Conservation (phyloP, 352 stramenopile genomes). For the Phytophthora lateralis region DNA sequence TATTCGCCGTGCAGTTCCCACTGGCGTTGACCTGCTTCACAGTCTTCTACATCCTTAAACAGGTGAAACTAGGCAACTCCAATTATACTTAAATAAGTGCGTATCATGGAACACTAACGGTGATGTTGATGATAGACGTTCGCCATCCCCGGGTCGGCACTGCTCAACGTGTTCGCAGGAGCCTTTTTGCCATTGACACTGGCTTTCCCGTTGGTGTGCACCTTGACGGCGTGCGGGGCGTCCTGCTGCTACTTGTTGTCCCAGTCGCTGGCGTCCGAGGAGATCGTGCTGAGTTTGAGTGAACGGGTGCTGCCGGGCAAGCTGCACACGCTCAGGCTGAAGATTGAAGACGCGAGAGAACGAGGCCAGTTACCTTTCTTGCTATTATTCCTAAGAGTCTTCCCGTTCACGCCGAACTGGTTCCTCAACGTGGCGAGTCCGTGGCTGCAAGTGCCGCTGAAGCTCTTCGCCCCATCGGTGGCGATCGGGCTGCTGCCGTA, state of each 20-base stretch:
- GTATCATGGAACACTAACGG: slow-evolving; percentile 3
- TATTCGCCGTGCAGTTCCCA: slow-evolving; percentile 64
- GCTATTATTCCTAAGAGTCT: slow-evolving; percentile 79
- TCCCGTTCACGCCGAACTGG: slow-evolving; percentile 88
- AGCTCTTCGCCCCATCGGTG: slow-evolving; percentile 68
- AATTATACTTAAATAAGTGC: slow-evolving; percentile 18
- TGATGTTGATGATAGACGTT: slow-evolving; percentile 58
- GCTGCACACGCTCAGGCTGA: slow-evolving; percentile 47
- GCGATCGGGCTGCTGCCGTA: slow-evolving; percentile 79
- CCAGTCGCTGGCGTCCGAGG: slow-evolving; percentile 59
- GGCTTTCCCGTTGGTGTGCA: slow-evolving; percentile 71
- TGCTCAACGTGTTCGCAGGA: slow-evolving; percentile 81
- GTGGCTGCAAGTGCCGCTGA: slow-evolving; percentile 74
- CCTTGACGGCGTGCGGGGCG: slow-evolving; percentile 69
- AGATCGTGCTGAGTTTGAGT: slow-evolving; percentile 61
- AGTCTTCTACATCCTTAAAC: slow-evolving; percentile 82
- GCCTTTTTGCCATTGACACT: slow-evolving; percentile 64
- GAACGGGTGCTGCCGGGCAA: slow-evolving; percentile 68
- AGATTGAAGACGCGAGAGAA: slow-evolving; percentile 59
- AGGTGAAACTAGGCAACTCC: slow-evolving; percentile 40
- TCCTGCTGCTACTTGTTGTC: slow-evolving; percentile 81
- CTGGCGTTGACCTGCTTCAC: slow-evolving; percentile 76
- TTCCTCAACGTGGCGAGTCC: slow-evolving; percentile 84
- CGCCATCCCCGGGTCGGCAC: slow-evolving; percentile 74
- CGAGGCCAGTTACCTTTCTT: slow-evolving; percentile 60